phyloP scores from a whole-genome alignment of 1,284 basidiomycete genomes.

The Sanghuangporus sanghuang region DNA sequence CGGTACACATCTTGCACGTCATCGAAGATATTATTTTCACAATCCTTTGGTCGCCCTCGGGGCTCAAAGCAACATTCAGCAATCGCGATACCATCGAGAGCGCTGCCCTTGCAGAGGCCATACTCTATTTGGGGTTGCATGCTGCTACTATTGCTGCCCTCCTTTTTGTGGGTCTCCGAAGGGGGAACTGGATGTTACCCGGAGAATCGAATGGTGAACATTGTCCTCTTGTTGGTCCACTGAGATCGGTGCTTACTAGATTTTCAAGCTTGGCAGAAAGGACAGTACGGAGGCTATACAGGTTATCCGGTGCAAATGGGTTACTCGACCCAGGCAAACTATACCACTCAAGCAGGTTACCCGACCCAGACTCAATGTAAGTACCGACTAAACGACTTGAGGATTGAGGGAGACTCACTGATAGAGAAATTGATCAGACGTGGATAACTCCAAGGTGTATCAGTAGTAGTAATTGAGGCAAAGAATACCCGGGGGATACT shows the following conservation, averaged over 20 bases:
- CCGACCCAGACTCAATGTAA: no score
- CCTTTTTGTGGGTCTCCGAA: background rate
- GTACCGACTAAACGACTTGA: no score
- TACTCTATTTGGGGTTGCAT: background rate
- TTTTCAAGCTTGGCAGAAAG: background rate
- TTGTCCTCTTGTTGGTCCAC: background rate
- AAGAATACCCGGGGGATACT: no score
- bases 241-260: background rate
- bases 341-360: no score
- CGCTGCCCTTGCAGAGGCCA: background rate
- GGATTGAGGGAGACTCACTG: no score
- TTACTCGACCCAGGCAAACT: no score
- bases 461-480: no score
- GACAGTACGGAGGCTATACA: background rate
- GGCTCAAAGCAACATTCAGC: background rate
- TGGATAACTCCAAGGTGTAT: no score
- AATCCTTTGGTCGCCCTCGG: background rate
- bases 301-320: background rate
- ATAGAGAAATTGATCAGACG: no score
- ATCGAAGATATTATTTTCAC: background rate
- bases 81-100: background rate
- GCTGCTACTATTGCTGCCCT: background rate
- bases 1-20: background rate
- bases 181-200: background rate
- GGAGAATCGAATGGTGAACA: background rate